Evolutionary conservation across 1,284 basidiomycete species (phyloP).

Genomic region (Gymnopus androsaceus): DNA sequence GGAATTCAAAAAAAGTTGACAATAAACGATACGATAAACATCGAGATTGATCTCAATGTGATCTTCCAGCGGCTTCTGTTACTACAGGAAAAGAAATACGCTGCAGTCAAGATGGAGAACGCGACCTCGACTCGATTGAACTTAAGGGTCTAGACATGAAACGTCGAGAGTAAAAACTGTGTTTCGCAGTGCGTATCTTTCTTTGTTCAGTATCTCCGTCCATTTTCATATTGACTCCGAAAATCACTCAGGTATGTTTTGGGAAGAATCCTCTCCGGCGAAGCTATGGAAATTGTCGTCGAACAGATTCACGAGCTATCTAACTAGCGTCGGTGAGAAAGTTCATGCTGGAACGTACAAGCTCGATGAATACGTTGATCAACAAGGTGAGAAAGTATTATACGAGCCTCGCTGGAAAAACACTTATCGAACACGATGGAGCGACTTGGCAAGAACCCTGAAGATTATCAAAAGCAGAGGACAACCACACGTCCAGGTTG

Average conservation of each 20-base stretch:
- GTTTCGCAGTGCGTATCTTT: constrained; percentile 77
- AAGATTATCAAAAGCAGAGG: constrained; percentile 95
- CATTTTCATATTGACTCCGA: neutral
- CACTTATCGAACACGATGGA: constrained; percentile 36
- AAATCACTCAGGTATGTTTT: constrained; percentile 70
- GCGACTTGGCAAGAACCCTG: constrained; percentile 92
- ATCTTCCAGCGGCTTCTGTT: constrained; percentile 93
- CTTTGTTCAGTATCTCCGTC: neutral
- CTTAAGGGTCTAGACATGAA: constrained; percentile 99
- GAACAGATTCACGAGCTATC: constrained; percentile 93
- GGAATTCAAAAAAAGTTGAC: constrained; percentile 92
- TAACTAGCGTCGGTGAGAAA: constrained; percentile 72
- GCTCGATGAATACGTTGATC: constrained; percentile 92
- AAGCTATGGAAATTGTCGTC: constrained; percentile 87
- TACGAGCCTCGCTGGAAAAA: neutral
- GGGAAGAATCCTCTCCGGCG: constrained; percentile 89
- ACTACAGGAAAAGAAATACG: constrained; percentile 99
- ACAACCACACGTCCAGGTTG: constrained; percentile 97
- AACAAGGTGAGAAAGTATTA: constrained; percentile 74
- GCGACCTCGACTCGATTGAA: constrained; percentile 78
- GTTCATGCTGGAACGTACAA: constrained; percentile 79
- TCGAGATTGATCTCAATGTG: constrained; percentile 97
- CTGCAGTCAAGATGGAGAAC: constrained; percentile 92
- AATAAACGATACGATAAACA: constrained; percentile 93
- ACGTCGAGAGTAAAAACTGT: constrained; percentile 93